These are phyloP conservation scores for Penicillium sp. DNA, from an alignment of 2,329 filamentous ascomycete species.

Conservation along the genomic window DNA sequence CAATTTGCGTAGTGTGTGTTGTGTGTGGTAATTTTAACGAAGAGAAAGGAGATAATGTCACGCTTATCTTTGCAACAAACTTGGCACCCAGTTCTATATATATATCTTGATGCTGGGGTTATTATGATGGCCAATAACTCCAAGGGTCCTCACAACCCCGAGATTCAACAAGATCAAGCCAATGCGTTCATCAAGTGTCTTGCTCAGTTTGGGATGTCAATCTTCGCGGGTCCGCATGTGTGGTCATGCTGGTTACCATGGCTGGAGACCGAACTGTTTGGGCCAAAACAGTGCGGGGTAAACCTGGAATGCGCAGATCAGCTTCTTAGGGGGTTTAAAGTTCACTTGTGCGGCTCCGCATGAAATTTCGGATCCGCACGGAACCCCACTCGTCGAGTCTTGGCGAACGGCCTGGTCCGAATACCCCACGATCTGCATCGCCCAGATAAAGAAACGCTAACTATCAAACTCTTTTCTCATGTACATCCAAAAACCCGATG, in stretches of 20 bases:
- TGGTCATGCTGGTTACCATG: not conserved
- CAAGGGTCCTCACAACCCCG: not conserved
- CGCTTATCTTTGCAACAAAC: not conserved
- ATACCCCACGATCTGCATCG: not conserved
- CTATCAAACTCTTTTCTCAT: not conserved
- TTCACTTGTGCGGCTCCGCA: constrained; percentile 12
- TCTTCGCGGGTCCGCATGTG: constrained; percentile 8
- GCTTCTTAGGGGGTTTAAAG: not conserved
- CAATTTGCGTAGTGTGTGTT: not conserved
- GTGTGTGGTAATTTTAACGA: not conserved
- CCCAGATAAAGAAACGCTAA: not conserved
- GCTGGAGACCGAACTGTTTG: not conserved
- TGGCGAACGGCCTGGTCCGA: not conserved
- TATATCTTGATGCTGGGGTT: not conserved
- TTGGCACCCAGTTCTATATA: not conserved
- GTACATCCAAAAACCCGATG: not conserved
- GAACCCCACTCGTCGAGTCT: not conserved
- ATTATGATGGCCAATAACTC: not conserved
- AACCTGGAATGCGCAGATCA: not conserved
- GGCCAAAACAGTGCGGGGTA: not conserved
- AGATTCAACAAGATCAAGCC: too few relatives aligned
- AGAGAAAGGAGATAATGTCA: too few relatives aligned
- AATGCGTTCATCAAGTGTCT: not conserved
- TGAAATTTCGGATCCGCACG: constrained; percentile 2
- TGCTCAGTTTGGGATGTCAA: not conserved